Evolutionary conservation across 768 basidiomycete genomes (phyloP).

Genomic region (Asterophora parasitica): DNA sequence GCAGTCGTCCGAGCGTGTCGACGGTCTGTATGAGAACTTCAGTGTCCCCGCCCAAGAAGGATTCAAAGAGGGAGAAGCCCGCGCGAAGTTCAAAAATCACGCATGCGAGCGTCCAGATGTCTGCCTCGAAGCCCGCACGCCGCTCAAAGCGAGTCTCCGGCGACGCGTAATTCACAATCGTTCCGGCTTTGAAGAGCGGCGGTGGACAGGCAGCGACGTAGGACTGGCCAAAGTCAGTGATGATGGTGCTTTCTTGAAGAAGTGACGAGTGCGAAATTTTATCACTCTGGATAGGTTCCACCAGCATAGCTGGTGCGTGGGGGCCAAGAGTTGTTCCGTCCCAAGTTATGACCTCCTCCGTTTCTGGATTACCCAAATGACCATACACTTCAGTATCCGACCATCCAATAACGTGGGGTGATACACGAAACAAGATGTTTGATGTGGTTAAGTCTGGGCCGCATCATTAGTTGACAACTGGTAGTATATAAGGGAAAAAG

Average conservation of each 20-base stretch:
- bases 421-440: constrained; percentile 31
- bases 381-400: constrained; percentile 30
- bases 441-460: constrained; percentile 33
- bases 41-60: constrained; percentile 26
- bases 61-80: constrained; percentile 35
- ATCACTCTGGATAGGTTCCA: constrained; percentile 23
- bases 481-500: background rate
- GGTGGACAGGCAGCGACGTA: constrained; percentile 21
- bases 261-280: constrained; percentile 17
- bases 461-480: background rate
- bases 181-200: constrained; percentile 26
- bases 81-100: constrained; percentile 39
- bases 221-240: constrained; percentile 37
- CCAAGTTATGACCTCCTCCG: constrained; percentile 22
- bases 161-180: constrained; percentile 26
- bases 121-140: constrained; percentile 21
- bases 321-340: constrained; percentile 21
- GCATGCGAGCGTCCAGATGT: constrained; percentile 40
- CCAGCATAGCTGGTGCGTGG: constrained; percentile 25
- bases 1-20: constrained; percentile 33
- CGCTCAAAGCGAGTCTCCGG: constrained; percentile 35
- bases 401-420: constrained; percentile 22
- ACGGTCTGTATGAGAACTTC: constrained; percentile 31
- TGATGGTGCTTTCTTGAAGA: constrained; percentile 27
- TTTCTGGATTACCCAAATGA: constrained; percentile 27